Evolutionary conservation across 345 rosid species (phyloP), one percentile per base, ranked within the genome.

Genomic region (Acer campestre): DNA sequence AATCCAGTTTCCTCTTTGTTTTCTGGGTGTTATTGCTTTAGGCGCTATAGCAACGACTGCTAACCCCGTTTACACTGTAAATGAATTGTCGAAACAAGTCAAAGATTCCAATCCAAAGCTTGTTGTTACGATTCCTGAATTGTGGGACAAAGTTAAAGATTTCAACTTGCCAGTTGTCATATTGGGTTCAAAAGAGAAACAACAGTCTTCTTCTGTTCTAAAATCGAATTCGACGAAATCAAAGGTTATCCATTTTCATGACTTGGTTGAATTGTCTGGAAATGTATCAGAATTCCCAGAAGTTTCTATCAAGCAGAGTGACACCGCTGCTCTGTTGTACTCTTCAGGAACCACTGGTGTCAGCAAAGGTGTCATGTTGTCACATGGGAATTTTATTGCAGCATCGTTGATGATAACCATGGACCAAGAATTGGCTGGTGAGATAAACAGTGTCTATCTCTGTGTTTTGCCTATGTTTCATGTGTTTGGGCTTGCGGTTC

Each of bases 391-490:
- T 65, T 91, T 88, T 80, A 92, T 95, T 9, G 94, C 98, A 2
- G 86, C 97, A 2, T 78, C 94, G 4, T 16, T 78, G 61, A 90
- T 90, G 85, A 2, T 86, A 17, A 51, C 71, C 1, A 69, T 62
- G 89, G 91, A 91, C 71, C 89, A 91, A 75, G 91, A 90, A 42
- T 53, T 89, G 2, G 82, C 86, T 27, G 89, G 92, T 61, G 95
- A 90, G 71, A 20, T 53, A 68, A 81, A 92, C 73, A 42, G 67
- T 9, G 89, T 88, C 16, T 87, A 76, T 82, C 80, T 95, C 58
- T 93, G 96, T 56, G 85, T 87, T 53, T 82, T 95, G 78, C 99
- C 99, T 0, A 91, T 95, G 99, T 93, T 93, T 76, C 99, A 95
- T 83, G 92, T 95, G 17, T 95, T 91, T 81, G 99, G 97, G 1